Evolutionary conservation across 495 filamentous ascomycete species (phyloP).

Genomic region (Aspergillus steynii): DNA sequence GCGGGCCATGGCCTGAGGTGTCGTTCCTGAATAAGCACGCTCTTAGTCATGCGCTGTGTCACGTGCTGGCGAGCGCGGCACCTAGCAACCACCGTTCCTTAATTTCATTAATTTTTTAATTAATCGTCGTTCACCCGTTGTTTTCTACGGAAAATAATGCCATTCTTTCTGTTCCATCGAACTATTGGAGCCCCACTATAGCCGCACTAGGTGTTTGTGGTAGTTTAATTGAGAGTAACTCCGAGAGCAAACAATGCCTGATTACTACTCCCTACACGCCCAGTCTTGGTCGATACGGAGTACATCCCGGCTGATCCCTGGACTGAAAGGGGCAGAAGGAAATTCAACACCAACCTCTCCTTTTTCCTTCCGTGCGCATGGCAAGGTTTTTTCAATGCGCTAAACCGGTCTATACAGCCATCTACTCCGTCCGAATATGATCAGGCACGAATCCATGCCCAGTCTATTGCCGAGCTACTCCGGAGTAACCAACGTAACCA

Average conservation of each 20-base stretch:
- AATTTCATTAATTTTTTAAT: too few relatives aligned
- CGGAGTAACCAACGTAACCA: too few relatives aligned
- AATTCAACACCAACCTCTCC: not conserved
- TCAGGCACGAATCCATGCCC: too few relatives aligned
- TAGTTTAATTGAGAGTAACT: not conserved
- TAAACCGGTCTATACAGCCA: too few relatives aligned
- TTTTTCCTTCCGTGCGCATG: too few relatives aligned
- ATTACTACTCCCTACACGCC: not conserved
- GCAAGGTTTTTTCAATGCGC: too few relatives aligned
- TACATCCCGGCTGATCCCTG: not conserved
- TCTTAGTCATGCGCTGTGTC: conserved; percentile 17
- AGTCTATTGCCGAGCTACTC: too few relatives aligned
- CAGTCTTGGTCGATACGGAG: too few relatives aligned
- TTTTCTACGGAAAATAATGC: not conserved
- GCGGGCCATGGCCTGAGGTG: conserved; percentile 10
- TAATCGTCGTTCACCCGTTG: not conserved
- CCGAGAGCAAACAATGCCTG: not conserved
- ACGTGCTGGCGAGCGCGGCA: not conserved
- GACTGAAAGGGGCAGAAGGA: not conserved
- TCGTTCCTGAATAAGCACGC: conserved; percentile 11
- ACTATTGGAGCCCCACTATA: not conserved
- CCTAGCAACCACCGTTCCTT: too few relatives aligned
- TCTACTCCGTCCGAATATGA: too few relatives aligned
- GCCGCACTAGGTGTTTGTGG: not conserved
- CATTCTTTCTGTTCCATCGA: not conserved